Base-by-base conservation (phyloP, 2,329 filamentous ascomycete species). In the Verticillium albo-atrum region DNA sequence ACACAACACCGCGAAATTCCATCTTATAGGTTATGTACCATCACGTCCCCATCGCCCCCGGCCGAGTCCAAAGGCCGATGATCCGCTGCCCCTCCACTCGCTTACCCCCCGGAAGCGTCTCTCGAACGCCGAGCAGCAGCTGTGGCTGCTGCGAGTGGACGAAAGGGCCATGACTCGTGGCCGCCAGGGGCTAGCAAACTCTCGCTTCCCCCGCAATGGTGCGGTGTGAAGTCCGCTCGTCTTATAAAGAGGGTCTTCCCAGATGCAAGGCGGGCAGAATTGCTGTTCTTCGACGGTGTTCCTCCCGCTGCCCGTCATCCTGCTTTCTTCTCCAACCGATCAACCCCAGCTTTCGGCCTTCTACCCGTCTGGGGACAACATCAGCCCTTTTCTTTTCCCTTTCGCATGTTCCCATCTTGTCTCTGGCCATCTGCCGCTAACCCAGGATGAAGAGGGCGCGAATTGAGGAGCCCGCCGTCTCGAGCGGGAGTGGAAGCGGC, bases 361-460 rank as follows among this genome's bases (percentile, higher is more conserved):
- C 52, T 54, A n/a, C 52, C 52, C 52, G 42, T 50, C 42, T 25
- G 42, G 42, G 42, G 42, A 50, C n/a, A 12, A 50, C 20, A 12
- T 50, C n/a, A 50, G 42, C n/a, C 42, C 42, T 50, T 50, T 47
- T 23, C 20, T 47, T 23, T 10, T 50, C 20, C n/a, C 20, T 37
- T 3, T 37, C n/a, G 12, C 25, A 10, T 51, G 47, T 15, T 53
- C 27, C 26, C 12, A 20, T 17, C 27, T 54, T 32, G 27, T 34
- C 15, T 23, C 52, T 17, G 20, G 28, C 27, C 4, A 5, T 9
- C 51, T 12, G 26, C 14, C 32, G 32, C 30, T 28, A 54, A 54
- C 26, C 27, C 34, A 47, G 57, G 35, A 67, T 66, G 65, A 67
- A 67, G 59, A 61, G 64, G 57, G 62, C 64, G 50, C 64, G 64